Evolutionary conservation across 495 filamentous ascomycete genomes (phyloP), one percentile per base, ranked within the genome.

Genomic region (Aspergillus steynii): DNA sequence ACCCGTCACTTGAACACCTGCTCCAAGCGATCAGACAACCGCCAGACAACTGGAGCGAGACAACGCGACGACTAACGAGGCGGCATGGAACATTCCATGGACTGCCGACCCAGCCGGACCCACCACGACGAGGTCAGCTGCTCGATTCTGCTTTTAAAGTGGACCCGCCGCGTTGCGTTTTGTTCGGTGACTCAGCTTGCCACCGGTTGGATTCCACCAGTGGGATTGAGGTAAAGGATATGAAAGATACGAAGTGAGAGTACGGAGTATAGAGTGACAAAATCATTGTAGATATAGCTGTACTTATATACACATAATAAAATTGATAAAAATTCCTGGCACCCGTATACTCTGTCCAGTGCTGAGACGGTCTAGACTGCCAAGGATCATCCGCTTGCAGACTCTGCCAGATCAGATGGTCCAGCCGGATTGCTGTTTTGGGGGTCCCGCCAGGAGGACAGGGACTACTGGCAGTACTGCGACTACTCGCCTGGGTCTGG

Each of bases 11-110:
- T 42, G 37, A 42, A 42, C 37, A 42, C 37, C 37, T 42, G 9
- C 37, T 7, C 37, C 37, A 42, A 42, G 37, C 31, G 47, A 54
- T 52, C 60, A 47, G 60, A 56, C 53, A 56, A 52, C 25, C 15
- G 28, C 27, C 25, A 25, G 56, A 49, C 37, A 42, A 42, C 34
- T 7, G 37, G 8, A 42, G 37, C 20, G 20, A 20, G 37, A 42
- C 25, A 49, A 58, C 47, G 56, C 15, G 59, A 50, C 20, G 20
- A 20, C 20, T 20, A 20, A 20, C 20, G 20, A 29, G 45, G 37
- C 56, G 62, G 55, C 32, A 60, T 67, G 58, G 65, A 67, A 67
- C 54, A 62, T 68, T 68, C 65, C 59, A 68, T 62, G 65, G 65
- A 46, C 52, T 60, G 59, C 63, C 59, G 62, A 47, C 62, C 28